Evolutionary conservation across 352 stramenopile species (phyloP), one percentile per base, ranked within the genome.

Genomic region (Phytophthora capsici): DNA sequence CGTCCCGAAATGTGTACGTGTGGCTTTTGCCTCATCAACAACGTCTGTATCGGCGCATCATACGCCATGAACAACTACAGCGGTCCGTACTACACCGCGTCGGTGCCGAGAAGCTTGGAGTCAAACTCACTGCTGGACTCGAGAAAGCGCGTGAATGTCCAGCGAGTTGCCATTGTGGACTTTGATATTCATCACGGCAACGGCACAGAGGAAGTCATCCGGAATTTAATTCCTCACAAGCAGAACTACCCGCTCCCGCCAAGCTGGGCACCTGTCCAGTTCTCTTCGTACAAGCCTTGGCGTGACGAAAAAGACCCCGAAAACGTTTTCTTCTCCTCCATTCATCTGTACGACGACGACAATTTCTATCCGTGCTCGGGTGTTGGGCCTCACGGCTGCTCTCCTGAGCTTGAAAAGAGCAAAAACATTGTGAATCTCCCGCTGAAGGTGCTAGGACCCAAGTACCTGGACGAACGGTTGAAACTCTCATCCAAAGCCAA

Each of bases 101-200:
- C 55, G 6, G 26, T 28, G 6, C 14, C 22, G 17, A 38, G 20
- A 20, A 40, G 19, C 37, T 48, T 40, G 22, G 37, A 30, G 0
- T 53, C 57, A 12, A 19, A 50, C 26, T 45, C 58, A 0, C 32
- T 55, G 20, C n/a, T 49, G 8, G 55, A 62, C 4, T 43, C 58
- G 3, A 57, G 46, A 22, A 54, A 61, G 16, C 63, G 54, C 8
- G 60, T 56, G 41, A 69, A 45, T 16, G 64, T 88, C 13, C 51
- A 86, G 17, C 71, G 77, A 22, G 52, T 90, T 10, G 81, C 81
- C 23, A 90, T 89, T 41, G 70, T 89, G 10, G 81, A 90, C 54
- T 90, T 89, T 57, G 81, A 90, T 62, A 86, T 89, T 41, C 81
- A 90, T 26, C 80, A 90, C 26, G 80, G 78, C 19, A 86, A 90